Conservation (phyloP, 2,329 filamentous ascomycete species). For the Neopestalotiopsis rosae region DNA sequence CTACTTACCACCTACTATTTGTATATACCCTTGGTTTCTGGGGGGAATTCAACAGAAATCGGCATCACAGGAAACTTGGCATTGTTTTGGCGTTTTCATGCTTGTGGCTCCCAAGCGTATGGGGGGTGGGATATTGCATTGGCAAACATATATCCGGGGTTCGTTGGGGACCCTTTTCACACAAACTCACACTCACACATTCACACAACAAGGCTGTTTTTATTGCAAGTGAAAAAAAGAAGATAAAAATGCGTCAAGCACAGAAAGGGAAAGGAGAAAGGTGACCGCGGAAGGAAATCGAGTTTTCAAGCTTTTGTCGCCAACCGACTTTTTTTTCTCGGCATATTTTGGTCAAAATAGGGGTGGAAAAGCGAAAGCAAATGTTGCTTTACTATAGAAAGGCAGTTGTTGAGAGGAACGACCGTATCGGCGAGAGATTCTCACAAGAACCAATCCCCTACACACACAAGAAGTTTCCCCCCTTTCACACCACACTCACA, state of each 20-base stretch:
- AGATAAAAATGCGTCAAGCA: not conserved
- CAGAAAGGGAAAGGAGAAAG: not conserved
- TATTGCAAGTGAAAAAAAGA: not conserved
- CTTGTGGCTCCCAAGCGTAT: slow-evolving; percentile 1
- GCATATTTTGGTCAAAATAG: not conserved
- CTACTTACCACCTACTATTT: slow-evolving; percentile 37
- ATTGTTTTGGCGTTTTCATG: slow-evolving; percentile 34
- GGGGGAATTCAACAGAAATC: slow-evolving; percentile 30
- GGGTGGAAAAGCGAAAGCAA: not conserved
- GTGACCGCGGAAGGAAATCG: not conserved
- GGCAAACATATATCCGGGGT: slow-evolving; percentile 1
- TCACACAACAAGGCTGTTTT: not conserved
- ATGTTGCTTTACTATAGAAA: not conserved
- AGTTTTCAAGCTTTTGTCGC: not conserved
- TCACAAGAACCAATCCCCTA: not conserved
- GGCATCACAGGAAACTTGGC: slow-evolving; percentile 31
- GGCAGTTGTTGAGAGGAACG: not conserved
- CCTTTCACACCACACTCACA: not conserved
- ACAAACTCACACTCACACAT: too few species aligned
- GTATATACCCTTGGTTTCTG: slow-evolving; percentile 22
- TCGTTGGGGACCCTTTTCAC: not conserved
- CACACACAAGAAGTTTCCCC: not conserved
- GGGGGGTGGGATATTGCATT: slow-evolving; percentile 6
- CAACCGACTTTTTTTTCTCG: not conserved
- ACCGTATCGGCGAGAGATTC: not conserved